Evolutionary conservation across 2,329 filamentous ascomycete species (phyloP), one percentile per base, ranked within the genome.

Genomic region (Epichloe amarillans): DNA sequence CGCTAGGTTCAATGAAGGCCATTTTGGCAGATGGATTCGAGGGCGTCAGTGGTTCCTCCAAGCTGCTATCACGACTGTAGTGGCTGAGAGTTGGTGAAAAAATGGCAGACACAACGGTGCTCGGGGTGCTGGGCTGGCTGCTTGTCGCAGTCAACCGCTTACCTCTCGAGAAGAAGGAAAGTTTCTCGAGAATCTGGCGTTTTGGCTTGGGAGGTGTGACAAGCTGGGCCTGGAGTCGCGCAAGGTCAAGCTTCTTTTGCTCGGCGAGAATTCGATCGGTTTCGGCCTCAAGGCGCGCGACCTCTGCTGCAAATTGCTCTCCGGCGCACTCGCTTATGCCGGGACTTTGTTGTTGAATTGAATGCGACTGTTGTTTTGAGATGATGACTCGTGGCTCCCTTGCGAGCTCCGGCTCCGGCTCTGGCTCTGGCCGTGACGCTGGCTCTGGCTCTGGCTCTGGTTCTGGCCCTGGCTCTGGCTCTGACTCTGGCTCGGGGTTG

Each of bases 211-310:
- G 55, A 23, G 62, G 58, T 10, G 63, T 68, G 36, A 64, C 65
- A 38, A 74, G 63, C 55, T 73, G 66, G 38, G 68, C 62, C 54
- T 72, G 68, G 21, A 74, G 66, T 50, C 72, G 69, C 46, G 68
- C 67, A 21, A 73, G 64, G 55, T 76, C 71, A 49, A 70, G 69
- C 57, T 68, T 72, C 62, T 72, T 73, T 59, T 75, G 72, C 55
- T 76, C 72, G 23, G 70, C 69, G 43, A 74, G 62, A 43, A 72
- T 69, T 53, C 72, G 70, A 56, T 75, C 68, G 36, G 69, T 72
- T 56, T 77, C 73, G 38, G 66, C 69, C 53, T 75, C 69, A 49
- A 70, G 65, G 50, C 67, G 72, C 50, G 70, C 69, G 45, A 68
- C 64, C 54, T 70, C 68, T 55, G 67, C 62, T 15, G 64, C 66